phyloP scores from a whole-genome alignment of 176 grass and related monocot genomes.

The Oryza punctata region DNA sequence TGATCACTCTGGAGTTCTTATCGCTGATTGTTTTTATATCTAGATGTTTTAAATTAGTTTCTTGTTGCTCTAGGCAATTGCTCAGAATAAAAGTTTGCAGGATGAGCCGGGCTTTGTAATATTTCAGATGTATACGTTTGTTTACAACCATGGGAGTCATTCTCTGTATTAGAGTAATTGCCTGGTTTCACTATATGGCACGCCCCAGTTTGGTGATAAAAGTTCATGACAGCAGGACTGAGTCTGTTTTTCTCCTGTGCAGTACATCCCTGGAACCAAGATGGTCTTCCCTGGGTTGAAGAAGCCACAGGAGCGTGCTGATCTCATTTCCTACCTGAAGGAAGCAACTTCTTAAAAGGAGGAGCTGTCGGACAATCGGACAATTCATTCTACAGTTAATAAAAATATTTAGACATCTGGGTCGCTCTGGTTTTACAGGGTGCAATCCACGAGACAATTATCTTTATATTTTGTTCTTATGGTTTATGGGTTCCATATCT shows the following conservation, averaged over 20 bases:
- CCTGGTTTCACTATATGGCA: not conserved
- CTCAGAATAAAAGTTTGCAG: not conserved
- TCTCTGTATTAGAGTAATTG: not conserved
- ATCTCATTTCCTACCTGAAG: slow-evolving; percentile 92
- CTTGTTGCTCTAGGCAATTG: no score
- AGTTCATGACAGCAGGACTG: not conserved
- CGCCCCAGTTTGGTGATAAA: not conserved
- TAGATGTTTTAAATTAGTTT: not conserved
- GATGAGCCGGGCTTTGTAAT: not conserved
- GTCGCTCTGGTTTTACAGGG: slow-evolving; percentile 38
- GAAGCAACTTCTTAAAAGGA: slow-evolving; percentile 48
- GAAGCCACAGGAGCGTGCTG: slow-evolving; percentile 84
- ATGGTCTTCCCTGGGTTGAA: slow-evolving; percentile 99
- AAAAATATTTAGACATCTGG: slow-evolving; percentile 40
- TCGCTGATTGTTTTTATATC: not conserved
- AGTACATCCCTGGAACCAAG: slow-evolving; percentile 99
- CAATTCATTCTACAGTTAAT: slow-evolving; percentile 61
- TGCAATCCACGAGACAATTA: slow-evolving; percentile 43
- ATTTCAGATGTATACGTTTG: no score
- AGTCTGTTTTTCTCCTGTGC: slow-evolving; percentile 19
- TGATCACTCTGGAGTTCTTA: not conserved
- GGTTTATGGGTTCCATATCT: slow-evolving; percentile 32
- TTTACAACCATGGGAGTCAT: no score
- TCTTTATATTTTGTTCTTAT: slow-evolving; percentile 22
- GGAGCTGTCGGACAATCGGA: slow-evolving; percentile 13